These are phyloP conservation scores for Yamagishiella unicocca DNA, from an alignment of 139 green algal species.

Conservation along the genomic window DNA sequence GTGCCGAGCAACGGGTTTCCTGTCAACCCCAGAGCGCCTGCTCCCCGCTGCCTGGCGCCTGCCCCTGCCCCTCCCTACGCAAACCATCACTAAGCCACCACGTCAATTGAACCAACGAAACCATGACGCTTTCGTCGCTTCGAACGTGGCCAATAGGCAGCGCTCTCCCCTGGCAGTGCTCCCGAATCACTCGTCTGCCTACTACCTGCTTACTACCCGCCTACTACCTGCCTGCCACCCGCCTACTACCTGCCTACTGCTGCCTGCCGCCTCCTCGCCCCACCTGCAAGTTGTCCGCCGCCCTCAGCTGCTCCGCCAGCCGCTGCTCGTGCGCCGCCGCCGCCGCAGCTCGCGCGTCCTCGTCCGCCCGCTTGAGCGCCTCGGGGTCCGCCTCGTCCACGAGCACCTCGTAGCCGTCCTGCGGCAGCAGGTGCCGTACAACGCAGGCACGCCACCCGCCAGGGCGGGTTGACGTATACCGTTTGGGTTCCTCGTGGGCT, in stretches of 20 bases:
- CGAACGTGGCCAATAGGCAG: not conserved
- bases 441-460: too few relatives aligned
- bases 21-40: not conserved
- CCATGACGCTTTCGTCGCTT: not conserved
- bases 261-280: not conserved
- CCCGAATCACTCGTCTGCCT: not conserved
- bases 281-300: conserved; percentile 38
- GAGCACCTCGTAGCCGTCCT: conserved; percentile 52
- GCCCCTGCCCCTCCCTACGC: not conserved
- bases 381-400: conserved; percentile 48
- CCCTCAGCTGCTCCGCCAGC: conserved; percentile 45
- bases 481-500: too few relatives aligned
- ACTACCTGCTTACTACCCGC: not conserved
- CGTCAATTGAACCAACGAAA: not conserved
- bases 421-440: too few relatives aligned
- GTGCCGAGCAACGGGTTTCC: not conserved
- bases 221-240: not conserved
- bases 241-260: not conserved
- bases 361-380: not conserved
- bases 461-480: too few relatives aligned
- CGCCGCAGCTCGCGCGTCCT: not conserved
- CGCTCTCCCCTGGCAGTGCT: not conserved
- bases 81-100: too few relatives aligned
- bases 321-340: conserved; percentile 27
- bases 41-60: not conserved